Base-by-base conservation (phyloP, 2,329 filamentous ascomycete species). In the Colletotrichum gloeosporioides region DNA sequence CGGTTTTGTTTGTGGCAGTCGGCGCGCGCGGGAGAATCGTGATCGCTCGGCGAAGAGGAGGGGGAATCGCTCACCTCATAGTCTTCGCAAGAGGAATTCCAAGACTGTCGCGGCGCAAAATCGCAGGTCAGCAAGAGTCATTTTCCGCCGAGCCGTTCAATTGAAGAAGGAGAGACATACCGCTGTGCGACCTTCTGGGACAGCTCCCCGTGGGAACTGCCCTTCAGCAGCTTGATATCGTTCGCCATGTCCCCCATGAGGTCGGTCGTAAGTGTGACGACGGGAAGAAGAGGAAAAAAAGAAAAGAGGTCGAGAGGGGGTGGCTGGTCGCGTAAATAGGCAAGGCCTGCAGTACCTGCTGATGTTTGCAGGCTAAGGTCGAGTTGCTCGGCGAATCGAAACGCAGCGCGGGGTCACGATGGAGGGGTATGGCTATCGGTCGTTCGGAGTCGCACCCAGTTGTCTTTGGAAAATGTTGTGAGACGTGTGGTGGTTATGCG, bases 1-100 rank as follows among this genome's bases (percentile, higher is more conserved):
- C 5, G 29, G 1, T 15, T 16, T 34, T 6, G 6, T 13, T 92
- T 92, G 29, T 2, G 10, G 76, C 93, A 88, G 81, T 92, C 93
- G 81, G 63, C 74, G 27, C 74, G 25, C 73, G 29, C 34, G 12
- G 10, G 12, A 22, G 69, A 31, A 32, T 49, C 34, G 8, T 36
- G 32, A 25, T 44, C 31, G n/a, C n/a, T 53, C 44, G 44, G n/a
- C 44, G 39, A 5, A 6, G 66, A 31, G 8, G 27, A 2, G 9
- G 57, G 57, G 16, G 18, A n/a, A 29, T 25, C 44, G 49, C 76
- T 66, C 69, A 76, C 67, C 75, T 77, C 76, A 77, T 77, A 12
- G 76, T 76, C 65, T 73, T 76, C 44, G 75, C 70, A 22, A 76
- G 67, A 74, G 68, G 68, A 66, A 77, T 77, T 32, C 75, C 75